phyloP scores from a whole-genome alignment of 305 asterid genomes.

The Solanum chacoense region DNA sequence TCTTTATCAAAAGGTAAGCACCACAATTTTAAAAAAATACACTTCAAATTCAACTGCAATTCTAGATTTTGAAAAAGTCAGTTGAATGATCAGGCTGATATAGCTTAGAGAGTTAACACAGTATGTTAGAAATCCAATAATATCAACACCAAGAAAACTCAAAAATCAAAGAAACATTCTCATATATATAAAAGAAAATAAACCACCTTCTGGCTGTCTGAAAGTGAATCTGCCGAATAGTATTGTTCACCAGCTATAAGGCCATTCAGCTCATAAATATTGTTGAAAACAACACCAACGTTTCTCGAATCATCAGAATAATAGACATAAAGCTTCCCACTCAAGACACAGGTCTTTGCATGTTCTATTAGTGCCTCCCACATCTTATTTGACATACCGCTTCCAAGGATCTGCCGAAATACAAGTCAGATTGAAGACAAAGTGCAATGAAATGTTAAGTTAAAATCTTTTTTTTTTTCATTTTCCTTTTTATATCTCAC shows the following conservation, averaged over 20 bases:
- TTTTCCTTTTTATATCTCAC: neutral
- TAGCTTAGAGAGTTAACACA: neutral
- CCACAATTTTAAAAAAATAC: neutral
- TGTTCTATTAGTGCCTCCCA: conserved; percentile 96
- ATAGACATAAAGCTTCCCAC: conserved; percentile 82
- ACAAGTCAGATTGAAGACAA: conserved; percentile 3
- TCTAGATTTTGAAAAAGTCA: neutral
- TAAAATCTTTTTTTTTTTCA: neutral
- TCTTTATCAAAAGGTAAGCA: neutral
- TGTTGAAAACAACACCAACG: conserved; percentile 76
- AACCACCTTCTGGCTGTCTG: conserved; percentile 56
- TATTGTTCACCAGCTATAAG: conserved; percentile 52
- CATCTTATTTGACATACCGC: conserved; percentile 98
- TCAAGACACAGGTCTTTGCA: conserved; percentile 80
- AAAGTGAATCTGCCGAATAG: conserved; percentile 47
- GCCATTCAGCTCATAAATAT: conserved; percentile 84
- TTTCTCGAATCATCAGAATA: conserved; percentile 73
- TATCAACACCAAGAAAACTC: neutral
- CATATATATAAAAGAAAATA: neutral
- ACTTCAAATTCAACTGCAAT: neutral
- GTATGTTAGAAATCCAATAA: neutral
- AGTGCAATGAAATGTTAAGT: neutral
- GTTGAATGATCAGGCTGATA: neutral
- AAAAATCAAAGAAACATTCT: neutral
- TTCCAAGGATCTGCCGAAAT: conserved; percentile 70